Conservation (phyloP, 116 monocot species). For the Cymodocea nodosa region DNA sequence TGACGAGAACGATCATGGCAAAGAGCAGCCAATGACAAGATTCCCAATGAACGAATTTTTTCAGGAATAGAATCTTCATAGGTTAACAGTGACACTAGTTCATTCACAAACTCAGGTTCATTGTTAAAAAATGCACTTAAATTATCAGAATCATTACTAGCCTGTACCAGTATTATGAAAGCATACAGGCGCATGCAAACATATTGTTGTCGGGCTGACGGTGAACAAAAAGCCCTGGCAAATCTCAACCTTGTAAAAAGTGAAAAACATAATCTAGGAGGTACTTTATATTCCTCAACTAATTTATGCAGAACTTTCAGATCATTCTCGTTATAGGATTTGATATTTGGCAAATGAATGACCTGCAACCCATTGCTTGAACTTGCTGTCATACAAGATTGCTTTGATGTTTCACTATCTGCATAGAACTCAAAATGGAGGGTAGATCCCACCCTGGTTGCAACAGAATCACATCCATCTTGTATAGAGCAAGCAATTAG, state of each 20-base stretch:
- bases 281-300: constrained; percentile 43
- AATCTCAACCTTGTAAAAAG: constrained; percentile 64
- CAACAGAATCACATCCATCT: constrained; percentile 36
- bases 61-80: constrained; percentile 72
- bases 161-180: constrained; percentile 60
- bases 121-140: constrained; percentile 56
- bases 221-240: constrained; percentile 62
- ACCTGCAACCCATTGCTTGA: constrained; percentile 34
- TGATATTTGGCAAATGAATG: constrained; percentile 45
- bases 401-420: constrained; percentile 16
- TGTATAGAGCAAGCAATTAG: constrained; percentile 49
- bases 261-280: constrained; percentile 41
- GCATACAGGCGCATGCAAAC: constrained; percentile 54
- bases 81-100: constrained; percentile 48
- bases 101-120: constrained; percentile 74
- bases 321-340: constrained; percentile 24
- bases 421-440: constrained; percentile 81
- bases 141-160: constrained; percentile 48
- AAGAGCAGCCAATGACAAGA: constrained; percentile 55
- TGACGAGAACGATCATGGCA: constrained; percentile 54
- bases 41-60: constrained; percentile 44
- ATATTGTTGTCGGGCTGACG: constrained; percentile 39
- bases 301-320: constrained; percentile 44
- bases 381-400: constrained; percentile 11
- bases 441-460: constrained; percentile 45